phyloP scores from a whole-genome alignment of 2,329 filamentous ascomycete species.

The Coniochaeta ligniaria region DNA sequence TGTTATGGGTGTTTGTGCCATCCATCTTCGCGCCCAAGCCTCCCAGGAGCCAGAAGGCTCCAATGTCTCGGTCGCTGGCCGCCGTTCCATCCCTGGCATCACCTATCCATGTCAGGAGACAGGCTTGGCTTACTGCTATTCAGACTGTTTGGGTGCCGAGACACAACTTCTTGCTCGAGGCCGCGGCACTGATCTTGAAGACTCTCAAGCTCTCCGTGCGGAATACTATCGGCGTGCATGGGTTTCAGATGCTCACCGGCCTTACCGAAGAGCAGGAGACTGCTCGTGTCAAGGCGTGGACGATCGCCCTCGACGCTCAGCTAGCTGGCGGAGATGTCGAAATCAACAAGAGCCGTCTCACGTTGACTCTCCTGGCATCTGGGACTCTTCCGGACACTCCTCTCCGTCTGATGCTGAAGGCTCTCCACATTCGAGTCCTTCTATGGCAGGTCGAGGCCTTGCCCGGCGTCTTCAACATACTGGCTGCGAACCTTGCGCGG shows the following conservation, averaged over 20 bases:
- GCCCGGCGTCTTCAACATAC: slow-evolving; percentile 57
- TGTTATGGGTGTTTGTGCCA: slow-evolving; percentile 49
- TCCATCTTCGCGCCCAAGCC: slow-evolving; percentile 48
- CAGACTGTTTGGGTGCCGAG: slow-evolving; percentile 89
- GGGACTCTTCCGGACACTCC: slow-evolving; percentile 81
- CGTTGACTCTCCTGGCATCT: slow-evolving; percentile 81
- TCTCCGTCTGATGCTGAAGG: slow-evolving; percentile 79
- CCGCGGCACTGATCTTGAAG: slow-evolving; percentile 72
- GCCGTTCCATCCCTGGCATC: slow-evolving; percentile 68
- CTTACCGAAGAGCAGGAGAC: slow-evolving; percentile 78
- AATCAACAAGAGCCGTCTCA: slow-evolving; percentile 78
- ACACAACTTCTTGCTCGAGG: slow-evolving; percentile 80
- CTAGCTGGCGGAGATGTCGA: slow-evolving; percentile 84
- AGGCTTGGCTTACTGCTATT: slow-evolving; percentile 88
- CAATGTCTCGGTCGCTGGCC: slow-evolving; percentile 24
- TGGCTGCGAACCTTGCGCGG: slow-evolving; percentile 67
- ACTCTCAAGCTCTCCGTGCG: slow-evolving; percentile 74
- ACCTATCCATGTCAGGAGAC: slow-evolving; percentile 75
- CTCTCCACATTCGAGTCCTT: slow-evolving; percentile 82
- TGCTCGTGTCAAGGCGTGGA: slow-evolving; percentile 85
- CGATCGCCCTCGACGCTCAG: slow-evolving; percentile 87
- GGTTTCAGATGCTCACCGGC: slow-evolving; percentile 74
- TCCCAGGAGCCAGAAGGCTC: slow-evolving; percentile 37
- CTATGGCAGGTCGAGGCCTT: slow-evolving; percentile 66
- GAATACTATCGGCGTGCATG: slow-evolving; percentile 67